Conservation (phyloP, 768 basidiomycete species). For the Pholiota conissans region DNA sequence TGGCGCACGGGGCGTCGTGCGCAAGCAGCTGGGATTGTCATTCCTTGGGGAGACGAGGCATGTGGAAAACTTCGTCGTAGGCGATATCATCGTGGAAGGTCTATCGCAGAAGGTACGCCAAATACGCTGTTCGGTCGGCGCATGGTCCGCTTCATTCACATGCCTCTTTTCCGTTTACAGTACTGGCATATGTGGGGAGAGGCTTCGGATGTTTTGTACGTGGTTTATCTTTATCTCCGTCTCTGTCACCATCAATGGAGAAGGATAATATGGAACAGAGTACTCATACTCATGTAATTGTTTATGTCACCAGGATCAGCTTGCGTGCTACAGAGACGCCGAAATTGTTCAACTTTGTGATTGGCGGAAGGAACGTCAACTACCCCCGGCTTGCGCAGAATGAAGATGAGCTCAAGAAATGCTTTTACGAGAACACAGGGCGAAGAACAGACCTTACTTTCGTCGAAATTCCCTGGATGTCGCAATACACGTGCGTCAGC, state of each 20-base stretch:
- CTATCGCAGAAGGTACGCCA: conserved; percentile 36
- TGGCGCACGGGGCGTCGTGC: conserved; percentile 42
- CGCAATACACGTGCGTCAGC: conserved; percentile 27
- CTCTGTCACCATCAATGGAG: background rate
- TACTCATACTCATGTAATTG: background rate
- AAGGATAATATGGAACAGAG: background rate
- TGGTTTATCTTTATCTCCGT: background rate
- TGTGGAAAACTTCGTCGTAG: conserved; percentile 36
- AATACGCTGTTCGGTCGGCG: background rate
- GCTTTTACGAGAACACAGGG: conserved; percentile 26
- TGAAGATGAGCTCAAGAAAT: conserved; percentile 21
- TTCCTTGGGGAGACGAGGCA: conserved; percentile 41
- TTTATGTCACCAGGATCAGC: conserved; percentile 14
- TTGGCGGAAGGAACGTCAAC: conserved; percentile 21
- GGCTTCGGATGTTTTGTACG: conserved; percentile 31
- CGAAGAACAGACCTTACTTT: conserved; percentile 23
- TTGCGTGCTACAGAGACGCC: conserved; percentile 22
- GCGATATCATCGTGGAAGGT: conserved; percentile 43
- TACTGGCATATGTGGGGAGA: conserved; percentile 52
- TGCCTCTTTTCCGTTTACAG: conserved; percentile 24
- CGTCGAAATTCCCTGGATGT: conserved; percentile 31
- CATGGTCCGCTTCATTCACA: background rate
- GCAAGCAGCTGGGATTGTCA: conserved; percentile 38
- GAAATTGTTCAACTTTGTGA: conserved; percentile 20
- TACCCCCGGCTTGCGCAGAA: conserved; percentile 13